A percentile compares a stretch with the other conserved stretches of the same genome.
Evolutionary conservation across 768 basidiomycete species (phyloP).

Genomic region (Suillus lakei): DNA sequence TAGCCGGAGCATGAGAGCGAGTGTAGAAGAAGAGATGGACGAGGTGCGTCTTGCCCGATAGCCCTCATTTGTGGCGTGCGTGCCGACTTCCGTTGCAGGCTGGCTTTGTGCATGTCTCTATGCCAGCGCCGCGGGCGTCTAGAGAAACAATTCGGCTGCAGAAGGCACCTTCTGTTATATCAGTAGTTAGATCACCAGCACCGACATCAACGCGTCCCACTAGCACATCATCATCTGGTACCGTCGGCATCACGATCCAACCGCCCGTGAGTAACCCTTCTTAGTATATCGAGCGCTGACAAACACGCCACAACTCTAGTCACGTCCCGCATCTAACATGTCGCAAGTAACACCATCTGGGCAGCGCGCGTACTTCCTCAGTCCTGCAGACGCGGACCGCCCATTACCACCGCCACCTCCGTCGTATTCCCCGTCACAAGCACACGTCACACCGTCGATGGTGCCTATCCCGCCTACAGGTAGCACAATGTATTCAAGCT

Average conservation of each 20-base stretch:
- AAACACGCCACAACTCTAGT: neutral
- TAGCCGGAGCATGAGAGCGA: constrained; percentile 37
- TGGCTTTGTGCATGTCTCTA: constrained; percentile 40
- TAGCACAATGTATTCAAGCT: constrained; percentile 26
- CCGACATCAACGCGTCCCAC: constrained; percentile 26
- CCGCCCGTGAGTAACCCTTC: constrained; percentile 31
- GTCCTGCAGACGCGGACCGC: constrained; percentile 46
- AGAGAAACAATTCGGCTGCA: constrained; percentile 23
- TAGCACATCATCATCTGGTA: constrained; percentile 35
- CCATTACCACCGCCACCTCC: constrained; percentile 35
- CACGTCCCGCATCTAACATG: constrained; percentile 33
- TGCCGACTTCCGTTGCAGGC: constrained; percentile 19
- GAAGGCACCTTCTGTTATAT: neutral
- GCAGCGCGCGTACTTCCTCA: constrained; percentile 37
- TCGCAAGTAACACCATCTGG: constrained; percentile 32
- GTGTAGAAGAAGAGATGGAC: constrained; percentile 39
- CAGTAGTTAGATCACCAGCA: neutral
- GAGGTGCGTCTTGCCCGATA: constrained; percentile 29
- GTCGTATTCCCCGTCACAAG: neutral
- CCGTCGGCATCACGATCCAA: constrained; percentile 37
- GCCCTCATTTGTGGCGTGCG: neutral
- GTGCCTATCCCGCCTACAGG: constrained; percentile 13
- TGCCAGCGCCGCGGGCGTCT: constrained; percentile 33
- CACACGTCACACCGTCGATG: constrained; percentile 8
- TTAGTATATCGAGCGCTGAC: neutral